A percentile compares a stretch with the other conserved stretches of the same genome.
phyloP scores from a whole-genome alignment of 441 rosid genomes.

The Adansonia gregorii region DNA sequence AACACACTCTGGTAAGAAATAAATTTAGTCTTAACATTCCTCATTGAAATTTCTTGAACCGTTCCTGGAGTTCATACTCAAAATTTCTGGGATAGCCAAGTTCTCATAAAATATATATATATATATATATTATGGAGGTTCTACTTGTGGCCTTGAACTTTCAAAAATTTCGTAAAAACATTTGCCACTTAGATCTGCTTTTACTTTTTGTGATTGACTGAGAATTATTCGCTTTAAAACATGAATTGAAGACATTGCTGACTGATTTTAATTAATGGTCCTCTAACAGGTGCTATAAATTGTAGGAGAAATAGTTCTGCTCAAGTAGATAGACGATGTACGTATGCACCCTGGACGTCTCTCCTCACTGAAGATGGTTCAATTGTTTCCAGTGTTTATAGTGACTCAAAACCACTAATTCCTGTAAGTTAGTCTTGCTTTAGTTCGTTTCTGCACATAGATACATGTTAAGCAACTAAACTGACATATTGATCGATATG shows the following conservation, averaged over 20 bases:
- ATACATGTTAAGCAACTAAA: neutral
- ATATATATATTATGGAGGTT: no score
- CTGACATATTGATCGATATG: neutral
- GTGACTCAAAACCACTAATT: slow-evolving; percentile 34
- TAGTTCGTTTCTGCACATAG: neutral
- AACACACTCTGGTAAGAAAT: slow-evolving; percentile 41
- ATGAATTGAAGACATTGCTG: slow-evolving; percentile 21
- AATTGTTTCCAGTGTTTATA: slow-evolving; percentile 26
- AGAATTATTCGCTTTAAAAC: slow-evolving; percentile 1
- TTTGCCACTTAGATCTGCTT: neutral
- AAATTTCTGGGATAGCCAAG: neutral
- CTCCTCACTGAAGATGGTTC: slow-evolving; percentile 32
- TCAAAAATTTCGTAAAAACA: neutral
- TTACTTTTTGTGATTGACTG: neutral
- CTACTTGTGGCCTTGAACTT: neutral
- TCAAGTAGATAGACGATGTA: slow-evolving; percentile 47
- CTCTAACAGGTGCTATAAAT: slow-evolving; percentile 39
- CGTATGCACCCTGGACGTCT: slow-evolving; percentile 41
- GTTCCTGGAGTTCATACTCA: neutral
- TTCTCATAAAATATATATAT: neutral
- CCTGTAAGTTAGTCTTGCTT: slow-evolving; percentile 40
- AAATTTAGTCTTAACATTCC: slow-evolving; percentile 22
- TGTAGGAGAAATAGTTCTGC: slow-evolving; percentile 29
- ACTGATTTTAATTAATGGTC: slow-evolving; percentile 25
- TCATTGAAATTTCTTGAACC: slow-evolving; percentile 3